These are phyloP conservation scores for Zygnema circumcarinatum DNA, from an alignment of 139 green algal species.

Conservation along the genomic window DNA sequence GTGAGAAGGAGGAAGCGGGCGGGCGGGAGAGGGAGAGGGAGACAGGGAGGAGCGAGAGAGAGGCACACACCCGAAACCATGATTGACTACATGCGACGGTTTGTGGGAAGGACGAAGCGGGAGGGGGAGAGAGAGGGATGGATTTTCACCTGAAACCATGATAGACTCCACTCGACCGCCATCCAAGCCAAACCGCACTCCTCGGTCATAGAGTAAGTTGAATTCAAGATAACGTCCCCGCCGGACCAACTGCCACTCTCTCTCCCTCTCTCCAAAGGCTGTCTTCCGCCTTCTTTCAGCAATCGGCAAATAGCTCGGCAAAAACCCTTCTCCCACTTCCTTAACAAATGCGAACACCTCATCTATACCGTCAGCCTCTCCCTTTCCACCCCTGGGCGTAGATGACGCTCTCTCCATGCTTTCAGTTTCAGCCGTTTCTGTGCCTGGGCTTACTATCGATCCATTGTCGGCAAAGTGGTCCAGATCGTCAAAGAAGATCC, in stretches of 20 bases:
- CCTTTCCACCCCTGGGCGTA: neutral
- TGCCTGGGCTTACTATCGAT: neutral
- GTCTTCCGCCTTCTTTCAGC: slow-evolving; percentile 59
- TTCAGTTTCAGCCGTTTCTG: neutral
- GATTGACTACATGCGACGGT: too few species aligned
- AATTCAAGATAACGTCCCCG: slow-evolving; percentile 95
- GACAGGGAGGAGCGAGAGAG: neutral
- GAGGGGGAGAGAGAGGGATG: too few species aligned
- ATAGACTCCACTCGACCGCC: slow-evolving; percentile 89
- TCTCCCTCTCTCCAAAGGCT: slow-evolving; percentile 75
- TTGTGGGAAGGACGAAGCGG: too few species aligned
- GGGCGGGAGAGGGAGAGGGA: neutral
- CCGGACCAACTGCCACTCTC: slow-evolving; percentile 89
- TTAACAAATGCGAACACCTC: slow-evolving; percentile 70
- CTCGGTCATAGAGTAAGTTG: slow-evolving; percentile 97
- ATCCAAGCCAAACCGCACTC: slow-evolving; percentile 79
- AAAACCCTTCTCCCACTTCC: slow-evolving; percentile 58
- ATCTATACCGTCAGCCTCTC: slow-evolving; percentile 1
- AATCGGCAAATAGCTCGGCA: slow-evolving; percentile 69
- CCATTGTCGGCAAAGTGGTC: neutral
- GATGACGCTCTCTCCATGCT: too few species aligned
- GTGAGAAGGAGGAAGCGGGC: neutral
- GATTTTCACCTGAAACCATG: slow-evolving; percentile 89
- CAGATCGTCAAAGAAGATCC: slow-evolving; percentile 97
- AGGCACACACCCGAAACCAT: too few species aligned